phyloP scores from a whole-genome alignment of 257 asterid genomes.

The Solanum infundibuliforme region DNA sequence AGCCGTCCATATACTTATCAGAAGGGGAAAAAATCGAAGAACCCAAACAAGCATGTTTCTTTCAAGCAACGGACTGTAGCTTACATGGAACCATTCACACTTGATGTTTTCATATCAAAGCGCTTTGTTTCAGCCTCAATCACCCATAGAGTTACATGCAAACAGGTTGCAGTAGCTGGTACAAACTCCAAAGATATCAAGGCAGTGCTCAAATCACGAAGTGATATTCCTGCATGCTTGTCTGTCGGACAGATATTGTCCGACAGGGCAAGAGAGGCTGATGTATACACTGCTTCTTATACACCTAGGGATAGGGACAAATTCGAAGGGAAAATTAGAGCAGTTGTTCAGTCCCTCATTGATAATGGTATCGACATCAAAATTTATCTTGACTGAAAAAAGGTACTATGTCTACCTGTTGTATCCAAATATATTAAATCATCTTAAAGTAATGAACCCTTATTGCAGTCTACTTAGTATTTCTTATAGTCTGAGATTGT shows the following conservation, averaged over 20 bases:
- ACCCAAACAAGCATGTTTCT: constrained; percentile 63
- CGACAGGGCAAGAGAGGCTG: constrained; percentile 90
- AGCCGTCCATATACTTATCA: constrained; percentile 86
- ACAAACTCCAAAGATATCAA: constrained; percentile 91
- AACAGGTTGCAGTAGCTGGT: constrained; percentile 96
- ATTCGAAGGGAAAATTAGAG: constrained; percentile 95
- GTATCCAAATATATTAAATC: not conserved
- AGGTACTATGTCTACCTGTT: not conserved
- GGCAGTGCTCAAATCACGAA: constrained; percentile 75
- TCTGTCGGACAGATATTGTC: constrained; percentile 64
- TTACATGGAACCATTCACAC: constrained; percentile 88
- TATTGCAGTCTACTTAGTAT: not conserved
- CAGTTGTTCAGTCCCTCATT: constrained; percentile 85
- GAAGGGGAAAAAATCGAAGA: constrained; percentile 71
- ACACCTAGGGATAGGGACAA: constrained; percentile 90
- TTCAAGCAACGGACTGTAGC: constrained; percentile 89
- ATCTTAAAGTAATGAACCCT: not conserved
- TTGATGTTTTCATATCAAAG: constrained; percentile 79
- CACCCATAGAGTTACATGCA: constrained; percentile 90
- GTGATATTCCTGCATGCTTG: constrained; percentile 88
- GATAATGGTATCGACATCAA: constrained; percentile 87
- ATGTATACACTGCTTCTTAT: constrained; percentile 72
- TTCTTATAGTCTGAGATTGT: not conserved
- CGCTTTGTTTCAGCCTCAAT: constrained; percentile 89
- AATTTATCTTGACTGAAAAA: constrained; percentile 64